Percentiles rank a stretch among this genome's conserved stretches.
phyloP scores from a whole-genome alignment of 352 stramenopile species.

The Globisporangium cederbergense region DNA sequence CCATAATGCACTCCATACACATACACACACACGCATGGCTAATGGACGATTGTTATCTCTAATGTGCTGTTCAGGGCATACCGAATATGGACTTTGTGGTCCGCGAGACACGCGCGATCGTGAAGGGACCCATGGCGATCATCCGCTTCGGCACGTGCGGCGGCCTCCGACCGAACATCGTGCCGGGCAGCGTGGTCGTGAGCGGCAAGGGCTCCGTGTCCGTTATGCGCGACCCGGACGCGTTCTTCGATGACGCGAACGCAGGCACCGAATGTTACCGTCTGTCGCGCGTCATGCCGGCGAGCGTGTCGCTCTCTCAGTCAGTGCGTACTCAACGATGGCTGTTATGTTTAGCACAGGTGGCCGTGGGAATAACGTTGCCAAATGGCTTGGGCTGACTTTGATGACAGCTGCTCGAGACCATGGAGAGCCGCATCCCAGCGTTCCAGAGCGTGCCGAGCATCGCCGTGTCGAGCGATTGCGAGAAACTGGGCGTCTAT shows the following conservation, averaged over 20 bases:
- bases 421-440: conserved; percentile 25
- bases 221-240: conserved; percentile 45
- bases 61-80: conserved; percentile 23
- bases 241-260: conserved; percentile 36
- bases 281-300: conserved; percentile 34
- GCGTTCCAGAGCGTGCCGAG: conserved; percentile 17
- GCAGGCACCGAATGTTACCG: conserved; percentile 23
- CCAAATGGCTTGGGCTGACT: background rate
- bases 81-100: conserved; percentile 81
- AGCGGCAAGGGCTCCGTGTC: conserved; percentile 42
- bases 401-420: conserved; percentile 19
- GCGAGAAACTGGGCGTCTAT: conserved; percentile 24
- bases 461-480: conserved; percentile 19
- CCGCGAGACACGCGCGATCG: conserved; percentile 47
- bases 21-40: background rate
- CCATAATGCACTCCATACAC: background rate
- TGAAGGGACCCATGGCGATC: conserved; percentile 48
- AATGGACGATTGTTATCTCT: background rate
- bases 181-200: conserved; percentile 51
- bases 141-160: conserved; percentile 66
- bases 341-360: background rate
- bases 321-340: conserved; percentile 14
- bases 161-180: conserved; percentile 29
- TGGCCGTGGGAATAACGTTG: background rate
- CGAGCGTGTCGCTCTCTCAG: conserved; percentile 26